Evolutionary conservation across 73 alveolate genomes (phyloP).

Genomic region (Paramecium pentaurelia): DNA sequence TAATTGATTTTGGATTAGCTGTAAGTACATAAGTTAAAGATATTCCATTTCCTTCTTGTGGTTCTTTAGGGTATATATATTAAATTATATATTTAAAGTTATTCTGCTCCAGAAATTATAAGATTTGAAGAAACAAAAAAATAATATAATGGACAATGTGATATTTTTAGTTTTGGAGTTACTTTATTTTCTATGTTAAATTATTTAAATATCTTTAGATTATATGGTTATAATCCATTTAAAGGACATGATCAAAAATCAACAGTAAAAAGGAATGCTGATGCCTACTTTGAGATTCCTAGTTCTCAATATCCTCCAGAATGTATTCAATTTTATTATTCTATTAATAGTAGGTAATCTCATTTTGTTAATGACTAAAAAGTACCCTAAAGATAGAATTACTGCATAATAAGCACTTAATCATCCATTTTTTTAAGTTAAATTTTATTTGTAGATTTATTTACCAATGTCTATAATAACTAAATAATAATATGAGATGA

Average conservation of each 20-base stretch:
- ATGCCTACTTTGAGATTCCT: slow-evolving; percentile 12
- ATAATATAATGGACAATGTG: neutral
- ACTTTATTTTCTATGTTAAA: neutral
- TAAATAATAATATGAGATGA: slow-evolving; percentile 13
- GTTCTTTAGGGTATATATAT: neutral
- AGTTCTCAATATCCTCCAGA: neutral
- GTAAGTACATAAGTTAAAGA: neutral
- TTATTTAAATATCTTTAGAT: neutral
- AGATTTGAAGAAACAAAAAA: neutral
- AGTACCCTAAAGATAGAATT: slow-evolving; percentile 7
- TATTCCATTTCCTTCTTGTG: slow-evolving; percentile 12
- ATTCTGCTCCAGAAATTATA: slow-evolving; percentile 34
- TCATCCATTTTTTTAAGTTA: neutral
- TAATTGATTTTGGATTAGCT: neutral
- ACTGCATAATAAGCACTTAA: neutral
- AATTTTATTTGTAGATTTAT: neutral
- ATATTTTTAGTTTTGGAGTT: slow-evolving; percentile 24
- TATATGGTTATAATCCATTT: neutral
- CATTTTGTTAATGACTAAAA: neutral
- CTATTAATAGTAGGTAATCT: neutral
- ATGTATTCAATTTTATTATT: neutral
- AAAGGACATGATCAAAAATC: neutral
- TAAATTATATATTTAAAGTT: neutral
- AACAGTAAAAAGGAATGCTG: neutral
- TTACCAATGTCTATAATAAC: neutral